Evolutionary conservation across 495 filamentous ascomycete genomes (phyloP).

Genomic region (Cairneyella variabilis): DNA sequence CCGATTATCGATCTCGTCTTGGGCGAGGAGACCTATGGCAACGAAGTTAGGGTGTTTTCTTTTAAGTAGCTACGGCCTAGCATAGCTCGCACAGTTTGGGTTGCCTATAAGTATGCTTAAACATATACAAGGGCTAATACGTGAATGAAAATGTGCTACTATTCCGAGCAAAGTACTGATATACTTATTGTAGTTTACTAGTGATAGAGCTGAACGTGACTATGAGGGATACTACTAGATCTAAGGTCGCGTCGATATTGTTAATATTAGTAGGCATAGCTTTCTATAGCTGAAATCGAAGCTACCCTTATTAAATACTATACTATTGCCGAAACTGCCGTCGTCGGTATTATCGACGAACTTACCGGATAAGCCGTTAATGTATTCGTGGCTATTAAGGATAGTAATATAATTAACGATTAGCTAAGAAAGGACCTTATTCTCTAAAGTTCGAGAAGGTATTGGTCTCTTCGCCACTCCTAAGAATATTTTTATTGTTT

Average conservation of each 20-base stretch:
- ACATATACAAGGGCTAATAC: conserved; percentile 97
- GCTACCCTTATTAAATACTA: conserved; percentile 90
- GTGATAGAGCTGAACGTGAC: conserved; percentile 93
- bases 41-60: conserved; percentile 94
- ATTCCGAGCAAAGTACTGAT: neutral
- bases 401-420: conserved; percentile 71
- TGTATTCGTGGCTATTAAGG: conserved; percentile 92
- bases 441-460: conserved; percentile 86
- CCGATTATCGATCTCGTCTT: conserved; percentile 96
- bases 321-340: conserved; percentile 90
- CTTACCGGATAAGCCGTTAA: conserved; percentile 96
- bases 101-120: conserved; percentile 92
- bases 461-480: conserved; percentile 97
- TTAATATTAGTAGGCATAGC: conserved; percentile 95
- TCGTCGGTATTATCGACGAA: conserved; percentile 90
- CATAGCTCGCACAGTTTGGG: conserved; percentile 98
- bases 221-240: conserved; percentile 99
- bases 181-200: conserved; percentile 82
- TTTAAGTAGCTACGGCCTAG: conserved; percentile 99
- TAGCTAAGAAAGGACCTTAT: conserved; percentile 89
- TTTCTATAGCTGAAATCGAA: conserved; percentile 97
- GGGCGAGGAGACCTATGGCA: conserved; percentile 88
- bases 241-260: conserved; percentile 94
- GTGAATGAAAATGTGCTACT: conserved; percentile 48
- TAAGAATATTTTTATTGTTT: conserved; percentile 84